Evolutionary conservation across 345 rosid genomes (phyloP).

Genomic region (Mercurialis annua): DNA sequence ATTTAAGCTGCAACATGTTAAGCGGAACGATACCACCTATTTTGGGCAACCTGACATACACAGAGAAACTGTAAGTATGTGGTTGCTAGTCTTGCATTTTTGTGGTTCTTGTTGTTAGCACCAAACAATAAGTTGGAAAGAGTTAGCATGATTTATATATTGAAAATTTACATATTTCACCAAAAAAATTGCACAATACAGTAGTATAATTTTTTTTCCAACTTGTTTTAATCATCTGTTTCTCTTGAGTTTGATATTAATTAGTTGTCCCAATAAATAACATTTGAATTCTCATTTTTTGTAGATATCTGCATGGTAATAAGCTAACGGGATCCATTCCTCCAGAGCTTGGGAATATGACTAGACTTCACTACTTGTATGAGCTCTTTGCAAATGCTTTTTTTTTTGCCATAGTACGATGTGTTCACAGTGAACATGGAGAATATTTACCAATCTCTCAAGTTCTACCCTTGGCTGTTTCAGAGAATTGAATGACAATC

Average conservation of each 20-base stretch:
- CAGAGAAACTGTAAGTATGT: conserved; percentile 79
- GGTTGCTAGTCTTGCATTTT: conserved; percentile 7
- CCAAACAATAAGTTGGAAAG: neutral
- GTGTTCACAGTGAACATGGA: neutral
- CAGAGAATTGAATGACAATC: conserved; percentile 94
- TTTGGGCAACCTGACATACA: conserved; percentile 79
- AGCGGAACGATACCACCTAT: conserved; percentile 90
- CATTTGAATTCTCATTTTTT: conserved; percentile 11
- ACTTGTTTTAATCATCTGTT: neutral
- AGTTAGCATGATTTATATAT: neutral
- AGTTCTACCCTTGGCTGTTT: neutral
- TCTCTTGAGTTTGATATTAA: neutral
- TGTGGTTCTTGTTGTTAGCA: neutral
- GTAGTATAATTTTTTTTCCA: neutral
- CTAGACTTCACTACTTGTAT: conserved; percentile 92
- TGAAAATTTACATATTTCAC: neutral
- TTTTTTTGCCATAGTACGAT: neutral
- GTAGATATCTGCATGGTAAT: conserved; percentile 82
- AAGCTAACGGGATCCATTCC: conserved; percentile 80
- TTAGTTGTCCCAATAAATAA: neutral
- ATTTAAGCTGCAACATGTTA: conserved; percentile 79
- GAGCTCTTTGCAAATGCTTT: conserved; percentile 8
- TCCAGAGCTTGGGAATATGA: conserved; percentile 95
- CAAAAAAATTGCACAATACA: neutral
- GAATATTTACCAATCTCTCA: neutral